Evolutionary conservation across 495 filamentous ascomycete species (phyloP).

Genomic region (Hypomontagnella monticulosa): DNA sequence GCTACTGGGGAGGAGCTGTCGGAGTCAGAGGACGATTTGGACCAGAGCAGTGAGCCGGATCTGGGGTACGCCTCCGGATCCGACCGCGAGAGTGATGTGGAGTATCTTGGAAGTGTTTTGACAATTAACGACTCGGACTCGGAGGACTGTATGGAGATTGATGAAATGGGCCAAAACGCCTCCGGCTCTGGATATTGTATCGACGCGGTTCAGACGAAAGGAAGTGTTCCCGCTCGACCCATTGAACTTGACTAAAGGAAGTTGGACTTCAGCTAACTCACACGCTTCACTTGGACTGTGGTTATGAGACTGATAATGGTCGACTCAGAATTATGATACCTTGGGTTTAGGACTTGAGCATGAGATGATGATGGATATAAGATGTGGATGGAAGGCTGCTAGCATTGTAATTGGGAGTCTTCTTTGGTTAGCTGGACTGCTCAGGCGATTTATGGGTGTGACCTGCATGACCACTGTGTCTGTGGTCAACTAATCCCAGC

Average conservation of each 20-base stretch:
- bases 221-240: conserved; percentile 2
- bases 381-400: neutral
- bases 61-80: neutral
- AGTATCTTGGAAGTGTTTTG: conserved; percentile 32
- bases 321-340: neutral
- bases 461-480: too few species aligned
- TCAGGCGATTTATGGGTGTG: neutral
- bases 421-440: too few species aligned
- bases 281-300: neutral
- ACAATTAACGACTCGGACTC: conserved; percentile 27
- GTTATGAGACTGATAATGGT: neutral
- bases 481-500: too few species aligned
- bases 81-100: conserved; percentile 29
- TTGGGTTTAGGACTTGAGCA: neutral
- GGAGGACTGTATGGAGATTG: conserved; percentile 27
- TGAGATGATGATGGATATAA: neutral
- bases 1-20: conserved; percentile 27
- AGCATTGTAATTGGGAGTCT: too few species aligned
- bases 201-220: conserved; percentile 7
- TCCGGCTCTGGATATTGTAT: conserved; percentile 12
- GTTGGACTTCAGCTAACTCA: neutral
- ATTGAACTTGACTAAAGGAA: conserved; percentile 24
- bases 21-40: conserved; percentile 30
- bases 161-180: conserved; percentile 25
- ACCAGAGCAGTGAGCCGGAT: conserved; percentile 1